phyloP scores from a whole-genome alignment of 2,329 filamentous ascomycete species.

The Claviceps capensis region DNA sequence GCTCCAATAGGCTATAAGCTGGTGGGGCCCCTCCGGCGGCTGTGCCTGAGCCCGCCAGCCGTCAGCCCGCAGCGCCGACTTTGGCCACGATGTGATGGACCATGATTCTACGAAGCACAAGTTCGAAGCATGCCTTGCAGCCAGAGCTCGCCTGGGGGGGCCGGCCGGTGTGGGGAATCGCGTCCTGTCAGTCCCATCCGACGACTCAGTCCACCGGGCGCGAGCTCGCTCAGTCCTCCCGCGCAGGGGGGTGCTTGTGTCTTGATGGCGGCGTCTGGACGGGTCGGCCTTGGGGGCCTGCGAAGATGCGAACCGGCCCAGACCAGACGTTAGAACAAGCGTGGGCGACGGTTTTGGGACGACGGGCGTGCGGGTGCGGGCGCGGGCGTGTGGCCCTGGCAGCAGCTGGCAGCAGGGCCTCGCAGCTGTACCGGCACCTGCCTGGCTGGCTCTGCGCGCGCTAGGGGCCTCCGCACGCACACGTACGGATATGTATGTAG shows the following conservation, averaged over 20 bases:
- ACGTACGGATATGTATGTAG: not conserved
- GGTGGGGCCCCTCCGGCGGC: not conserved
- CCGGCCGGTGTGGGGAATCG: not conserved
- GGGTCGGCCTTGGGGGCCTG: not conserved
- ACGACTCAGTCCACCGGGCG: conserved; percentile 1
- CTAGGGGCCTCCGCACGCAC: conserved; percentile 1
- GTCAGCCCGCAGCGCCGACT: not conserved
- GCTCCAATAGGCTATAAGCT: not conserved
- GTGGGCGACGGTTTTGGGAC: too few species aligned
- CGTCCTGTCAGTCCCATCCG: not conserved
- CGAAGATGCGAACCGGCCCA: too few species aligned
- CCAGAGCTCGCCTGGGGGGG: not conserved
- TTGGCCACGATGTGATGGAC: not conserved
- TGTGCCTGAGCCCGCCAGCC: not conserved
- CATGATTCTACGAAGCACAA: not conserved
- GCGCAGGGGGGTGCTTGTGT: not conserved
- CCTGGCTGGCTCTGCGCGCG: not conserved
- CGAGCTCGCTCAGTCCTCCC: conserved; percentile 2
- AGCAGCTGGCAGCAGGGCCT: not conserved
- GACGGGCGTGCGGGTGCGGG: not conserved
- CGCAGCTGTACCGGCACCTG: not conserved
- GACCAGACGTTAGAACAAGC: too few species aligned
- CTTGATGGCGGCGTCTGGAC: not conserved
- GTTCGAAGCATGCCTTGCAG: not conserved
- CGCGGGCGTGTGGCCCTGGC: not conserved